Evolutionary conservation across 1,284 basidiomycete genomes (phyloP), one percentile per base, ranked within the genome.

Genomic region (Neonothopanus nambi): DNA sequence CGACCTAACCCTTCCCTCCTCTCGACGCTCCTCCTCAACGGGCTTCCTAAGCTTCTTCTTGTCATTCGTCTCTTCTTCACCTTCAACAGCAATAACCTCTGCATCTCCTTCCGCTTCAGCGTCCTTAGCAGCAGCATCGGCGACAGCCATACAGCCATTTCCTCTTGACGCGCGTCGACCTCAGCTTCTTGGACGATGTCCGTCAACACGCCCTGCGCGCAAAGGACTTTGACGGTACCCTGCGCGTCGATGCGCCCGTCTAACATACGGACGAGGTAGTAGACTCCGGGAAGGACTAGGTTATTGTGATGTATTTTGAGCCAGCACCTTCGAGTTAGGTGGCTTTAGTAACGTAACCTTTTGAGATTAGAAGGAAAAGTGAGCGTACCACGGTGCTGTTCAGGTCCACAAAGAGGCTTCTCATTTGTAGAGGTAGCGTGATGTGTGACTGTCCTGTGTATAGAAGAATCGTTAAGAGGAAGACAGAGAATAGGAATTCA

Each of bases 221-320:
- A 76, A 2, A 90, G 73, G 1, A 87, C 85, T 51, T 78, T 73
- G 20, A 87, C 70, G 0, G 75, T 78, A 1, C 89, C 89, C 59
- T 87, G 81, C 0, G 81, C 81, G 51, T 88, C 84, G 50, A 91
- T 82, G 8, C 83, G 75, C 2, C 88, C 89, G 60, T 89, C 85
- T 5, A 89, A 73, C 84, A 91, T 85, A n/a, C 84, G 81, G 6
- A 90, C 78, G 17, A 89, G 72, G 61, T 89, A 88, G 54, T 84
- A 65, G 0, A 86, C 79, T 0, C 80, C 84, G 0, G 87, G 86
- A 18, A 89, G 75, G 18, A 89, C 84, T 2, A 90, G 75, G 53
- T 88, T 84, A 45, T 89, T 84, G 56, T 90, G 87, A 59, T 90
- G 87, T 0, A 87, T 90, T 13, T 88, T 84, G 6, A 88, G n/a